A percentile compares a stretch with the other conserved stretches of the same genome.
These are phyloP conservation scores for Naganishia vishniacii DNA, from an alignment of 768 basidiomycete species.

Conservation along the genomic window DNA sequence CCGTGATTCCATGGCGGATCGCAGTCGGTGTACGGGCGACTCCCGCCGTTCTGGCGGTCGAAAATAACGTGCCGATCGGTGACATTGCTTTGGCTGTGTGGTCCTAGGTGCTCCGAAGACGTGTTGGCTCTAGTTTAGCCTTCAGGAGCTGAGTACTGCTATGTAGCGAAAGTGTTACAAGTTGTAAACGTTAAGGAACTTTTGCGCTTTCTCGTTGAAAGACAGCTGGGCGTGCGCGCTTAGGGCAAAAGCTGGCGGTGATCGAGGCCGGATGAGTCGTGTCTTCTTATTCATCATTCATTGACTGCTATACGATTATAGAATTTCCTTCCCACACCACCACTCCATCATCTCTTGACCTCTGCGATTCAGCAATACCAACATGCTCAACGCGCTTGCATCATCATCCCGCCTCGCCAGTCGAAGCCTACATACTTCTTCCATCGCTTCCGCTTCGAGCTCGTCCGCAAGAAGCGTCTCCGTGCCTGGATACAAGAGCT, in stretches of 20 bases:
- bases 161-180: too few species aligned
- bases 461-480: slow-evolving; percentile 30
- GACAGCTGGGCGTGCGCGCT: not conserved
- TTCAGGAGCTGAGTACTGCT: too few species aligned
- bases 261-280: slow-evolving; percentile 10
- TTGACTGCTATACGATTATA: too few species aligned
- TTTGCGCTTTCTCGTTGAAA: slow-evolving; percentile 14
- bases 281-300: not conserved
- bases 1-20: slow-evolving; percentile 3
- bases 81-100: not conserved
- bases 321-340: too few species aligned
- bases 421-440: slow-evolving; percentile 11
- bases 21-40: not conserved
- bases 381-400: slow-evolving; percentile 13
- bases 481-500: slow-evolving; percentile 43
- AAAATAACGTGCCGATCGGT: not conserved
- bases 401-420: slow-evolving; percentile 9
- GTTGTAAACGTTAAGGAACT: not conserved
- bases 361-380: too few species aligned
- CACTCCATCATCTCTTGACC: not conserved
- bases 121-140: too few species aligned
- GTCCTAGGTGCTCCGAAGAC: too few species aligned
- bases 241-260: slow-evolving; percentile 17
- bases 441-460: slow-evolving; percentile 1
- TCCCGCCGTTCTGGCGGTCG: not conserved